These are phyloP conservation scores for Lactifluus volemus DNA, from an alignment of 768 basidiomycete genomes.

Conservation along the genomic window DNA sequence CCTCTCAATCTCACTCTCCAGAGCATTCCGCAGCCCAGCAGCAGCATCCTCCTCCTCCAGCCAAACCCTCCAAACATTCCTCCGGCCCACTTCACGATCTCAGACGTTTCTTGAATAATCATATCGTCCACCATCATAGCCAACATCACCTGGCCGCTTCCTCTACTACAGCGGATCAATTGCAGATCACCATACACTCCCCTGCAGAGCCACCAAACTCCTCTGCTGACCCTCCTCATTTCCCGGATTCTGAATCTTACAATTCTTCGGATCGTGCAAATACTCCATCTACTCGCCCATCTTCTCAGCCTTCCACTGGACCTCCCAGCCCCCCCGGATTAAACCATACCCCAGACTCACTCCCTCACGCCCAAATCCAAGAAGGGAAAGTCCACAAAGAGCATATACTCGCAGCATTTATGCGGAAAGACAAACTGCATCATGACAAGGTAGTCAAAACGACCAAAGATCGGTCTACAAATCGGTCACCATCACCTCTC, in stretches of 20 bases:
- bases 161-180: constrained; percentile 22
- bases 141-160: constrained; percentile 23
- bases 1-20: constrained; percentile 15
- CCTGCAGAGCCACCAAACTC: constrained; percentile 28
- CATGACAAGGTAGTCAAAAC: constrained; percentile 19
- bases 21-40: constrained; percentile 9
- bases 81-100: constrained; percentile 83
- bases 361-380: background rate
- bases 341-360: constrained; percentile 1
- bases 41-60: constrained; percentile 3
- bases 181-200: constrained; percentile 24
- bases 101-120: constrained; percentile 90
- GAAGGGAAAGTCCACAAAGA: constrained; percentile 22
- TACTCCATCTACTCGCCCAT: constrained; percentile 22
- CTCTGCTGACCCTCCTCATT: constrained; percentile 30
- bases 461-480: background rate
- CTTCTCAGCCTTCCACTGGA: constrained; percentile 15
- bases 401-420: constrained; percentile 27
- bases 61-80: constrained; percentile 31
- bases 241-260: constrained; percentile 30
- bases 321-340: constrained; percentile 19
- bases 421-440: constrained; percentile 27
- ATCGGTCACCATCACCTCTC: constrained; percentile 25
- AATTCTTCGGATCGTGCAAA: constrained; percentile 26
- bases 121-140: constrained; percentile 54